phyloP scores from a whole-genome alignment of 352 stramenopile genomes.

The Pelagophyceae sp. region DNA sequence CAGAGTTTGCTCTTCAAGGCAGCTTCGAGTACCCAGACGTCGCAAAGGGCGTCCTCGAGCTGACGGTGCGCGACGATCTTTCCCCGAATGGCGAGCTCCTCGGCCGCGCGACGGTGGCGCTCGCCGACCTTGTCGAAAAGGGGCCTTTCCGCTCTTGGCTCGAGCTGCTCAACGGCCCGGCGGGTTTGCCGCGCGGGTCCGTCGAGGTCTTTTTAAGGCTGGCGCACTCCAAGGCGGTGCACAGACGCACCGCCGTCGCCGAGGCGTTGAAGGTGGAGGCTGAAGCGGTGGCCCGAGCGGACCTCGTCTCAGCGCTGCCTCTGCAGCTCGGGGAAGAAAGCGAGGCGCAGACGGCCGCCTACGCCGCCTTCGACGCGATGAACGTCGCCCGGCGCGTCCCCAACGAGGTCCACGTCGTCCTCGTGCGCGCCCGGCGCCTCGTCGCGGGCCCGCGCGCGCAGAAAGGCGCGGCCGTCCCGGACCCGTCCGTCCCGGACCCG shows the following conservation, averaged over 20 bases:
- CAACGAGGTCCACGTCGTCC: background rate
- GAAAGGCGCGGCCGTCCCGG: background rate
- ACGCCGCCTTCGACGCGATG: background rate
- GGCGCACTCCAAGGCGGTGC: background rate
- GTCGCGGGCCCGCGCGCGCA: background rate
- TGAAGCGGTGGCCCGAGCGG: background rate
- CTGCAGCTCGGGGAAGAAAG: background rate
- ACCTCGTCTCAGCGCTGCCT: background rate
- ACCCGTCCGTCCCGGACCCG: background rate
- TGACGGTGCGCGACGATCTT: background rate
- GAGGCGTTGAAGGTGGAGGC: too few relatives aligned
- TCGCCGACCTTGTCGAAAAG: background rate
- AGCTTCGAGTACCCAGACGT: too few relatives aligned
- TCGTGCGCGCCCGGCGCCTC: background rate
- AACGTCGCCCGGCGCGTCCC: background rate
- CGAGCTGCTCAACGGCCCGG: background rate
- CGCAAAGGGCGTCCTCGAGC: background rate
- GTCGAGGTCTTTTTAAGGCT: background rate
- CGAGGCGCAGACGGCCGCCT: background rate
- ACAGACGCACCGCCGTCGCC: too few relatives aligned
- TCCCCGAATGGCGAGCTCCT: background rate
- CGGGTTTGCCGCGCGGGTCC: background rate
- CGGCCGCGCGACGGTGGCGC: background rate
- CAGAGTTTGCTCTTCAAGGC: too few relatives aligned
- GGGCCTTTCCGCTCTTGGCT: background rate